These are phyloP conservation scores for Alternaria angustiovoidea DNA, from an alignment of 2,329 filamentous ascomycete genomes.

Conservation along the genomic window DNA sequence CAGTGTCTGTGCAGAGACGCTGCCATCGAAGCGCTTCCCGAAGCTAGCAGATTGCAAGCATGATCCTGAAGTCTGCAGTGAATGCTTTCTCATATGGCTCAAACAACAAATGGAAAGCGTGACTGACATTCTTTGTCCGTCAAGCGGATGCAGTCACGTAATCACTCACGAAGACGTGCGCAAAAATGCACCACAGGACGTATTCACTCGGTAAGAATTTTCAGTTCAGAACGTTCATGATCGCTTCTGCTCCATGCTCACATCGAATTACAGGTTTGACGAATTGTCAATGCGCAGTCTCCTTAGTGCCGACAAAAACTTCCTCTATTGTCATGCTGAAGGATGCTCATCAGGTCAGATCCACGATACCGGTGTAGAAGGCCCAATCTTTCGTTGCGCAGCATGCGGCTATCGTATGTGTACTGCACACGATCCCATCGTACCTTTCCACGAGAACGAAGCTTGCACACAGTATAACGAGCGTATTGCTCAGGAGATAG, in stretches of 20 bases:
- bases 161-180: slow-evolving; percentile 11
- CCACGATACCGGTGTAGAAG: background rate
- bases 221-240: rapidly evolving
- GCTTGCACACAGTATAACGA: slow-evolving; percentile 1
- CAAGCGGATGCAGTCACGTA: background rate
- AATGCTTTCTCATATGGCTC: slow-evolving; percentile 3
- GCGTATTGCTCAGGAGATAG: background rate
- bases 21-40: rapidly evolving
- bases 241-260: rapidly evolving
- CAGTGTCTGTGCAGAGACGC: too few relatives aligned
- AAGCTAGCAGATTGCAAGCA: background rate
- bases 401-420: slow-evolving; percentile 4
- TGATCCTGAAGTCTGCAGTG: background rate
- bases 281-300: background rate
- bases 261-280: background rate
- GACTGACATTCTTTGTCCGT: slow-evolving; percentile 3
- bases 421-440: background rate
- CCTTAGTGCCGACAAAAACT: background rate
- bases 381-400: slow-evolving; percentile 4
- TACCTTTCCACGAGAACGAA: slow-evolving; percentile 17
- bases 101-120: background rate
- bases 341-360: slow-evolving; percentile 9
- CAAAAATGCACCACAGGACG: background rate
- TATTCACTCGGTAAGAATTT: too few relatives aligned
- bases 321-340: background rate